Evolutionary conservation across 1,284 basidiomycete species (phyloP).

Genomic region (Singerocomus inundabilis): DNA sequence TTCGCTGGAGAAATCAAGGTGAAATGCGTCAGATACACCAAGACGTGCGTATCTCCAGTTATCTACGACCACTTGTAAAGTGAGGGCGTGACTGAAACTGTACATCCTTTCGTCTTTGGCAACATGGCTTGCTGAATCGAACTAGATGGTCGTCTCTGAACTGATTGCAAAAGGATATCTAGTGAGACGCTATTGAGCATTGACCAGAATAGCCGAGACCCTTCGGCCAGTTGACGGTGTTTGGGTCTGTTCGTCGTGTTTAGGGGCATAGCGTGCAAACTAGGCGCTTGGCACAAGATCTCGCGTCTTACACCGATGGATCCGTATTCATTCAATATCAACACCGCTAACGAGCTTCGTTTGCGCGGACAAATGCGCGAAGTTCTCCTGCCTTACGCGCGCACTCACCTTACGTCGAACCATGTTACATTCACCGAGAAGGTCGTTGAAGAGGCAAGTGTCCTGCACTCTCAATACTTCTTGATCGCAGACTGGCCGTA

Average conservation of each 20-base stretch:
- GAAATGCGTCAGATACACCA: no score
- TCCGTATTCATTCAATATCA: conserved; percentile 17
- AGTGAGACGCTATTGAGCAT: background rate
- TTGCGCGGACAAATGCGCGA: conserved; percentile 51
- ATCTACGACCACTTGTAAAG: no score
- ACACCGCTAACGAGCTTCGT: conserved; percentile 25
- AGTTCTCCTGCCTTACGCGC: conserved; percentile 52
- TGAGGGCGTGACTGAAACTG: no score
- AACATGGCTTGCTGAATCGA: background rate
- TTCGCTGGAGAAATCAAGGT: no score
- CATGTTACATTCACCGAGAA: conserved; percentile 54
- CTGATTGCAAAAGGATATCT: background rate
- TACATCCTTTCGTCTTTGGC: background rate
- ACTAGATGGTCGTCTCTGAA: background rate
- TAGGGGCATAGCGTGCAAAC: conserved; percentile 8
- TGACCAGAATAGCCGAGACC: no score
- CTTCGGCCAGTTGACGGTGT: no score
- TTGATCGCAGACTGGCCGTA: conserved; percentile 5
- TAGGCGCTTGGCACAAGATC: background rate
- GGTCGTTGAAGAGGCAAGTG: conserved; percentile 46
- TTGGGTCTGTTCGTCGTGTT: background rate
- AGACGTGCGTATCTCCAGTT: no score
- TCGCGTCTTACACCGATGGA: conserved; percentile 13
- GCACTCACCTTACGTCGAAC: conserved; percentile 53
- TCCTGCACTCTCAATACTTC: background rate